These are phyloP conservation scores for Phialocephala sp. DNA, from an alignment of 2,329 filamentous ascomycete species.

Conservation along the genomic window DNA sequence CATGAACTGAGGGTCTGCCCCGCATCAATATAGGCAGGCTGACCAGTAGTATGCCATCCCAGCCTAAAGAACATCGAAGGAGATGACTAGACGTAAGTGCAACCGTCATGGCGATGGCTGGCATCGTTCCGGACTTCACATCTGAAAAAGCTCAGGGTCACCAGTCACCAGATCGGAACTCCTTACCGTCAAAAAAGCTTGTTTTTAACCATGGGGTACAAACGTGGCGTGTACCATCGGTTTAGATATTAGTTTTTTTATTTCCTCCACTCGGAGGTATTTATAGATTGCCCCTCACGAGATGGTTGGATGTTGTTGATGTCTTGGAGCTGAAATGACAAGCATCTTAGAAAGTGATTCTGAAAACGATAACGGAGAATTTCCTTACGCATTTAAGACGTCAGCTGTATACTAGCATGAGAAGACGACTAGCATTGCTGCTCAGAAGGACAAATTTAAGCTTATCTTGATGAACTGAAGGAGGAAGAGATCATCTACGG, in stretches of 20 bases:
- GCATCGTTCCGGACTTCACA: constrained; percentile 19
- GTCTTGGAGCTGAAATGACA: neutral
- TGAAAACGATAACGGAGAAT: neutral
- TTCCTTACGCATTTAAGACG: neutral
- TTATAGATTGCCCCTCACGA: constrained; percentile 18
- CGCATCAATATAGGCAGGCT: constrained; percentile 27
- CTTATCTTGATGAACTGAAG: constrained; percentile 22
- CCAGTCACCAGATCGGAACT: constrained; percentile 27
- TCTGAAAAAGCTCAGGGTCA: constrained; percentile 21
- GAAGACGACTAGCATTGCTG: neutral
- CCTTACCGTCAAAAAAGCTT: constrained; percentile 20
- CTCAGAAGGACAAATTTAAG: constrained; percentile 17
- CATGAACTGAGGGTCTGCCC: constrained; percentile 12
- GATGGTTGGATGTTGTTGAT: neutral
- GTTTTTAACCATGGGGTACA: constrained; percentile 18
- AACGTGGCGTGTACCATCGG: constrained; percentile 27
- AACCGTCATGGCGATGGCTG: constrained; percentile 16
- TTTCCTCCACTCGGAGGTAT: constrained; percentile 6
- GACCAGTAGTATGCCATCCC: constrained; percentile 24
- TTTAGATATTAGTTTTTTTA: constrained; percentile 9
- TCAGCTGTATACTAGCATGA: neutral
- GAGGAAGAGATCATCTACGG: constrained; percentile 14
- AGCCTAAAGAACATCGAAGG: constrained; percentile 29
- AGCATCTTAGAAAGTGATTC: neutral
- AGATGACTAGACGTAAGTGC: constrained; percentile 5